Evolutionary conservation across 768 basidiomycete genomes (phyloP).

Genomic region (Xanthoconium stramineum): DNA sequence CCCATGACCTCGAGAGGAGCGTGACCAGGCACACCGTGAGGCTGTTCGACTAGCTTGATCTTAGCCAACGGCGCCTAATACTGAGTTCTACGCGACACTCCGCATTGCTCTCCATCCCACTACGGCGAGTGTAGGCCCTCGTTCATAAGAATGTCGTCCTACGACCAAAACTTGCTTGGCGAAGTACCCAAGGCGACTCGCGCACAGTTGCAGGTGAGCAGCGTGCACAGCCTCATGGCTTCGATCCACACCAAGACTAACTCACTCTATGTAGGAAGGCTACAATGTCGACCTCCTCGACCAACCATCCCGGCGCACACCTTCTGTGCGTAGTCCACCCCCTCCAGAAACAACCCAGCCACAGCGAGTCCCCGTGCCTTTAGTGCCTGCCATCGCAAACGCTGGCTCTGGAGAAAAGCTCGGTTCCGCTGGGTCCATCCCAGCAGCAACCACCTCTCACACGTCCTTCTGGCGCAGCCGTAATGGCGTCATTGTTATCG

Average conservation of each 20-base stretch:
- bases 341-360: conserved; percentile 10
- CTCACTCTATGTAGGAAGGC: conserved; percentile 39
- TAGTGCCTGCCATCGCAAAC: conserved; percentile 11
- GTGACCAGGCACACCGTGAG: conserved; percentile 21
- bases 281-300: conserved; percentile 49
- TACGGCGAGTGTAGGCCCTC: background rate
- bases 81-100: conserved; percentile 5
- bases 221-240: conserved; percentile 21
- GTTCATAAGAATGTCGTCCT: conserved; percentile 28
- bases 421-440: background rate
- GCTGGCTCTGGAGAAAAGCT: conserved; percentile 13
- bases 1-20: background rate
- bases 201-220: conserved; percentile 40
- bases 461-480: conserved; percentile 49
- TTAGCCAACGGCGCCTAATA: conserved; percentile 17
- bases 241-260: background rate
- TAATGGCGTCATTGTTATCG: conserved; percentile 40
- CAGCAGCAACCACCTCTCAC: background rate
- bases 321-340: conserved; percentile 18
- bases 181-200: conserved; percentile 42
- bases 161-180: conserved; percentile 40
- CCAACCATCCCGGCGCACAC: conserved; percentile 23
- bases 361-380: conserved; percentile 9
- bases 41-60: conserved; percentile 22
- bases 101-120: background rate